Percentiles rank a stretch among this genome's conserved stretches.
These are phyloP conservation scores for Penicillium lividum DNA, from an alignment of 495 filamentous ascomycete genomes.

Conservation along the genomic window DNA sequence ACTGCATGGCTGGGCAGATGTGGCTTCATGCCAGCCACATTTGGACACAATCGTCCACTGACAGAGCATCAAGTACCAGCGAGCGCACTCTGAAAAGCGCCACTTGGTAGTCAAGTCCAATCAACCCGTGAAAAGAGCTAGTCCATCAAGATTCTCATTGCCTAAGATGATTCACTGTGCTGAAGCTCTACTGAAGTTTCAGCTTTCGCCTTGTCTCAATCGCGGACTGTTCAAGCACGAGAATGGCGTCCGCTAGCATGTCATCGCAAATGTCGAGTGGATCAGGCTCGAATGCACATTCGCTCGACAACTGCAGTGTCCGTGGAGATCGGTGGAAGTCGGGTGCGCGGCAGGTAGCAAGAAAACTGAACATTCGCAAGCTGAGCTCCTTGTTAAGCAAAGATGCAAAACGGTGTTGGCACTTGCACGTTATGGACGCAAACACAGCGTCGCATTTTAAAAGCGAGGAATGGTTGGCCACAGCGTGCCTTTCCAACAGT, in stretches of 20 bases:
- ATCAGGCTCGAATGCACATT: background rate
- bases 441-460: background rate
- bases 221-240: background rate
- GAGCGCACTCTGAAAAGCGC: background rate
- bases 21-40: slow-evolving; percentile 2
- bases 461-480: background rate
- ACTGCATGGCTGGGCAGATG: background rate
- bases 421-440: background rate
- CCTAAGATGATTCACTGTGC: background rate
- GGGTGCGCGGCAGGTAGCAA: background rate
- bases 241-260: background rate
- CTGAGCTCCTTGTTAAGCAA: too few relatives aligned
- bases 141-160: background rate
- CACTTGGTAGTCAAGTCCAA: background rate
- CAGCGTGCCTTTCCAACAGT: background rate
- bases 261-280: background rate
- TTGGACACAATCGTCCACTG: background rate
- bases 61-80: background rate
- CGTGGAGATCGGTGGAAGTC: background rate
- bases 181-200: background rate
- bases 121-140: background rate
- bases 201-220: background rate
- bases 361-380: background rate
- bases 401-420: background rate
- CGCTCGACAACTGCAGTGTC: background rate